Evolutionary conservation across 2,329 filamentous ascomycete species (phyloP).

Genomic region (Capronia epimyces): DNA sequence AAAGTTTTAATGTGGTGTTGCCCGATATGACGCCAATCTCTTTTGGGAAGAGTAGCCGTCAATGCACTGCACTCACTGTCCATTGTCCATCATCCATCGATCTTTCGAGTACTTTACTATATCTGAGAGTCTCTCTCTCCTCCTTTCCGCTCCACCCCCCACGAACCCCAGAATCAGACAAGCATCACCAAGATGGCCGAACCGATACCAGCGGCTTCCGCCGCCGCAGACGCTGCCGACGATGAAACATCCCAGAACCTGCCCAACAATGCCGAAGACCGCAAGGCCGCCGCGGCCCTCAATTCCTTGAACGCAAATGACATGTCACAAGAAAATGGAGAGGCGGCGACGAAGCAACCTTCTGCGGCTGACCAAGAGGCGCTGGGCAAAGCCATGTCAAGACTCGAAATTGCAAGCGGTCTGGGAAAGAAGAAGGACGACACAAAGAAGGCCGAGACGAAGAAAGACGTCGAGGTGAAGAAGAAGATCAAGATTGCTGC

Average conservation of each 20-base stretch:
- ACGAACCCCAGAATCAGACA: constrained; percentile 32
- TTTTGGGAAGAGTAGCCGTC: not conserved
- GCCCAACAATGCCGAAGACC: constrained; percentile 46
- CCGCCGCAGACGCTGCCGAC: constrained; percentile 34
- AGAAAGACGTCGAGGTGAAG: constrained; percentile 38
- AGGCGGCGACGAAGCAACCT: constrained; percentile 29
- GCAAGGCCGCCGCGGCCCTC: constrained; percentile 47
- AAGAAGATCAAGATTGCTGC: constrained; percentile 41
- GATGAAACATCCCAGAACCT: constrained; percentile 30
- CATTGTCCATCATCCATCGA: no score
- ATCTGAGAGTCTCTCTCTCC: constrained; percentile 31
- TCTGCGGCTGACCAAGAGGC: constrained; percentile 44
- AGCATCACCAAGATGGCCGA: constrained; percentile 38
- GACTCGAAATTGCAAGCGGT: constrained; percentile 42
- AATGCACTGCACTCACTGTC: constrained; percentile 16
- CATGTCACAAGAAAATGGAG: constrained; percentile 35
- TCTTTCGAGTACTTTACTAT: constrained; percentile 26
- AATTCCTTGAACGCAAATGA: constrained; percentile 43
- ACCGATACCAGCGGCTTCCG: constrained; percentile 38
- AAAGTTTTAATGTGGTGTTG: not conserved
- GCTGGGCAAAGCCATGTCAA: constrained; percentile 46
- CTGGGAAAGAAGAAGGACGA: constrained; percentile 29
- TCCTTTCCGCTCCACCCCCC: not conserved
- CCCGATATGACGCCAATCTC: constrained; percentile 6
- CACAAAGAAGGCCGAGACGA: constrained; percentile 30